Conservation (phyloP, 179 eudicot species). For the Pouteria campechiana region DNA sequence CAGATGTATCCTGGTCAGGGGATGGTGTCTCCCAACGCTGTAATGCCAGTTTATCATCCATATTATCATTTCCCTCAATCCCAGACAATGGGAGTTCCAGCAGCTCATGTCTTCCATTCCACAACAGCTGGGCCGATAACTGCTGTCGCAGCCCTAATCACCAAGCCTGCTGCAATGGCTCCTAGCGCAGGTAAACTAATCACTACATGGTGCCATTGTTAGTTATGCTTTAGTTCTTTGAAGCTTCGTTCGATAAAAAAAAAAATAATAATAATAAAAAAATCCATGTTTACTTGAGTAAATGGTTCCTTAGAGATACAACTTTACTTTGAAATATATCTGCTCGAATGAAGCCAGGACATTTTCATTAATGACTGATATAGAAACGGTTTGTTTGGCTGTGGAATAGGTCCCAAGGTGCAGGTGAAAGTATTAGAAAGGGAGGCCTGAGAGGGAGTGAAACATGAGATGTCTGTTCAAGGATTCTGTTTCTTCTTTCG, state of each 20-base stretch:
- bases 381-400: slow-evolving; percentile 56
- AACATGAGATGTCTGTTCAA: too few species aligned
- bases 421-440: slow-evolving; percentile 17
- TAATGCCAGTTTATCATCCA: slow-evolving; percentile 61
- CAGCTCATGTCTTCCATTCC: slow-evolving; percentile 50
- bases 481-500: too few species aligned
- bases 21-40: slow-evolving; percentile 36
- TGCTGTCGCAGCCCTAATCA: slow-evolving; percentile 32
- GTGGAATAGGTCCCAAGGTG: slow-evolving; percentile 57
- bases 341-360: neutral
- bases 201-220: neutral
- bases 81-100: slow-evolving; percentile 61
- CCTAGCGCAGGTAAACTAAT: slow-evolving; percentile 23
- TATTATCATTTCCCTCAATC: slow-evolving; percentile 35
- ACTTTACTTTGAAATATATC: too few species aligned
- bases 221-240: neutral
- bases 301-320: too few species aligned
- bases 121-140: slow-evolving; percentile 40
- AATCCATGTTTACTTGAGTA: neutral
- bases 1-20: slow-evolving; percentile 58
- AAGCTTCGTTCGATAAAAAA: neutral
- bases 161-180: slow-evolving; percentile 56
- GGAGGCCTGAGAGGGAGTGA: too few species aligned
- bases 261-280: neutral
- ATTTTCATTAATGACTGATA: slow-evolving; percentile 10